Conservation (phyloP, 73 alveolate species). For the Stentor roeselii region DNA sequence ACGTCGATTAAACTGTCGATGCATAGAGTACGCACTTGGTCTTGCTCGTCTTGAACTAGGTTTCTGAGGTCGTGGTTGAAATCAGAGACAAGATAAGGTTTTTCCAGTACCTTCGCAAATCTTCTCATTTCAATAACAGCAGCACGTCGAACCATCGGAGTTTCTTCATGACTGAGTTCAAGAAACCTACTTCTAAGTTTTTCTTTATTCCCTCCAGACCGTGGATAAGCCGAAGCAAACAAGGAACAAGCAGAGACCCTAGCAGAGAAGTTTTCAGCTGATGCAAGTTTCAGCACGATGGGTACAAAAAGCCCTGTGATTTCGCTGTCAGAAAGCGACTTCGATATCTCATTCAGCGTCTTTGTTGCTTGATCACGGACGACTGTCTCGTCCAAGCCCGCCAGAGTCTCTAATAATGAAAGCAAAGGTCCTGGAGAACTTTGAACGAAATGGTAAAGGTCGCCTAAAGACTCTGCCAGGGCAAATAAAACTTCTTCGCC, state of each 20-base stretch:
- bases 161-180: conserved; percentile 95
- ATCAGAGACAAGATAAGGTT: conserved; percentile 79
- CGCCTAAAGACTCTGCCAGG: conserved; percentile 87
- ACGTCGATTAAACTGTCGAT: conserved; percentile 81
- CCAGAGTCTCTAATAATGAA: conserved; percentile 53
- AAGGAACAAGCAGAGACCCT: conserved; percentile 93
- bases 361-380: conserved; percentile 79
- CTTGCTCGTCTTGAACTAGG: conserved; percentile 88
- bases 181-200: conserved; percentile 88
- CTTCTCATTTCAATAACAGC: conserved; percentile 93
- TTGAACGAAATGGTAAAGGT: conserved; percentile 21
- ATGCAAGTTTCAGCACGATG: conserved; percentile 35
- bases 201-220: conserved; percentile 91
- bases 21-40: conserved; percentile 87
- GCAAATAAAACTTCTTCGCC: conserved; percentile 96
- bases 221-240: conserved; percentile 82
- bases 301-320: conserved; percentile 71
- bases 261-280: conserved; percentile 87
- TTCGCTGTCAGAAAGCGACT: conserved; percentile 60
- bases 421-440: conserved; percentile 27
- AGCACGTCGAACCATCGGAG: conserved; percentile 96
- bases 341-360: conserved; percentile 59
- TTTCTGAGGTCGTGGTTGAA: conserved; percentile 83
- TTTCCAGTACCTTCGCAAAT: conserved; percentile 81
- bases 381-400: conserved; percentile 66